Evolutionary conservation across 2,329 filamentous ascomycete species (phyloP), one percentile per base, ranked within the genome.

Genomic region (Bertia moriformis): DNA sequence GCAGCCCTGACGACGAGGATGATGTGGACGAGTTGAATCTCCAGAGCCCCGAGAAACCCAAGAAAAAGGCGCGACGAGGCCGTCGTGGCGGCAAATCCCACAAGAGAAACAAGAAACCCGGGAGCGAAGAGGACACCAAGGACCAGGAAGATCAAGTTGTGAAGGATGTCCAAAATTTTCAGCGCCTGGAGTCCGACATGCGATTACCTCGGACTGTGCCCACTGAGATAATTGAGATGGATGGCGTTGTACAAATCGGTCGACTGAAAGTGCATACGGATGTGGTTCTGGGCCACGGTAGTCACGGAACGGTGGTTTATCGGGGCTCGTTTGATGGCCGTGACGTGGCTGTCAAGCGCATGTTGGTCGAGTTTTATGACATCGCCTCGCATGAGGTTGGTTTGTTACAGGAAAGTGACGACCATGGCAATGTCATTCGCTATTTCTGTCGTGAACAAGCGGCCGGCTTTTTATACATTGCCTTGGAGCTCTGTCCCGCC

Each of bases 401-500:
- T 19, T 62, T 79, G 42, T 57, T 80, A 14, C 72, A 78, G 44
- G 73, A 78, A 44, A 78, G 73, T 46, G 75, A 79, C 44, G 69
- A 78, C 39, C 74, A 80, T 45, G 63, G 66, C 20, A 79, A 80
- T 44, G 75, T 80, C 36, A 76, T 80, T 44, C 69, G 75, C 4
- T 80, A 79, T 49, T 79, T 74, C 46, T 75, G 73, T 43, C 73
- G 76, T 40, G 72, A 79, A 49, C 72, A 73, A 47, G 74, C 77
- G 20, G 60, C 73, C 19, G 71, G 76, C 37, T 80, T 80, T 51
- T 59, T 78, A 29, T 80, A 79, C 49, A 98, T 98, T 50, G 91
- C 89, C 0, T 65, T 98, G 17, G 91, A 98, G 58, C 73, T 93
- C 4, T 98, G 91, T 51, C 86, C 89, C 29, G 89, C 89, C 3